Evolutionary conservation across 345 rosid species (phyloP).

Genomic region (Populus pruinosa): DNA sequence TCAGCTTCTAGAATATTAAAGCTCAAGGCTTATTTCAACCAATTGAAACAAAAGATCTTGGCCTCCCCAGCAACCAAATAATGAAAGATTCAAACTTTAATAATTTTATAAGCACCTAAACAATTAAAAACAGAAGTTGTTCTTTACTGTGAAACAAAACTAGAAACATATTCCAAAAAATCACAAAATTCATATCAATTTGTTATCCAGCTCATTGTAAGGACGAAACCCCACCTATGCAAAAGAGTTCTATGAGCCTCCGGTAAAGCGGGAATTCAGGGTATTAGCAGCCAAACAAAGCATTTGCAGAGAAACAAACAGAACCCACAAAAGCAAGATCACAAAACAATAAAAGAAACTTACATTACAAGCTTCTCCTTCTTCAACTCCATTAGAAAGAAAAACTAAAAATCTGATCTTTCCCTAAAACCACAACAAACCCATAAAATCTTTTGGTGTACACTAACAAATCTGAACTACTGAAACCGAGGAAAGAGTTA

Average conservation of each 20-base stretch:
- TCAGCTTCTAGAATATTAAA: not conserved
- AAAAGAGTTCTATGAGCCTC: not conserved
- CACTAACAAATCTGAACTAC: not conserved
- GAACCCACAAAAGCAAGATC: constrained; percentile 16
- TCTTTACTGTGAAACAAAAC: not conserved
- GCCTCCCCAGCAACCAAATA: not conserved
- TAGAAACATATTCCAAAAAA: not conserved
- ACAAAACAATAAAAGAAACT: not conserved
- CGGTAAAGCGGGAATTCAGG: not conserved
- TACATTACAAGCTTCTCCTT: constrained; percentile 60
- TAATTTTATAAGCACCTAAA: not conserved
- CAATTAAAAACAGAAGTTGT: not conserved
- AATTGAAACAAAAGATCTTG: not conserved
- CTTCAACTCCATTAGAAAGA: constrained; percentile 49
- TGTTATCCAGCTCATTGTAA: not conserved
- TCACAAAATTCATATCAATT: not conserved
- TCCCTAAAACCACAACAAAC: not conserved
- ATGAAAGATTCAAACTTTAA: not conserved
- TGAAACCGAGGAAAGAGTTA: not conserved
- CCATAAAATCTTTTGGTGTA: not conserved
- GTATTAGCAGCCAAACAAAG: not conserved
- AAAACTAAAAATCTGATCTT: not conserved
- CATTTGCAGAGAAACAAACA: constrained; percentile 11
- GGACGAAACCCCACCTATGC: not conserved
- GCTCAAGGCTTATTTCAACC: not conserved